Conservation (phyloP, 73 alveolate species). For the Blepharisma stoltei region DNA sequence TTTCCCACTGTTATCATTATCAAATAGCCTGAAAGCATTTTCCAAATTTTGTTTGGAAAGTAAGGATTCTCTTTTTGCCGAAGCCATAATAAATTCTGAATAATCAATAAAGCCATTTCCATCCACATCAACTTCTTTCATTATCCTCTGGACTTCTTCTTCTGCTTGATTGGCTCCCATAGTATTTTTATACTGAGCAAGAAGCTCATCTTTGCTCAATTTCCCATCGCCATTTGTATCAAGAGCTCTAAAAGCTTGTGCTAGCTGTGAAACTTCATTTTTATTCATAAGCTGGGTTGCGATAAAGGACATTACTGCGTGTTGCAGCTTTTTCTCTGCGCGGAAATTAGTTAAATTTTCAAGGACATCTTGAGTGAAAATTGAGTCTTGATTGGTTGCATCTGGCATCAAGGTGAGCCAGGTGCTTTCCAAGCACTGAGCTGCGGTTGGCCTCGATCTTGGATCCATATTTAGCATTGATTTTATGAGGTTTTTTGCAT, state of each 20-base stretch:
- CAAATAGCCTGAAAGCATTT: background rate
- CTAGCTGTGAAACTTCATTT: background rate
- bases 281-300: background rate
- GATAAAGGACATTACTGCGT: background rate
- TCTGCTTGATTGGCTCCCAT: background rate
- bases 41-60: background rate
- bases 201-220: background rate
- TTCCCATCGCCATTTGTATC: background rate
- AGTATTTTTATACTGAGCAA: background rate
- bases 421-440: background rate
- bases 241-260: background rate
- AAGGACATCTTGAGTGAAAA: background rate
- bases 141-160: background rate
- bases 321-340: background rate
- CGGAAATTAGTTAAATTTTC: background rate
- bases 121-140: background rate
- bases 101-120: background rate
- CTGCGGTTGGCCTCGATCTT: background rate
- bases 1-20: background rate
- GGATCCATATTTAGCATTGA: background rate
- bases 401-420: background rate
- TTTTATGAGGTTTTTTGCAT: background rate
- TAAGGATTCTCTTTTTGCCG: background rate
- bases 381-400: background rate
- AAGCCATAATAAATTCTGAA: background rate